These are phyloP conservation scores for Hericium coralloides DNA, from an alignment of 768 basidiomycete genomes.

Conservation along the genomic window DNA sequence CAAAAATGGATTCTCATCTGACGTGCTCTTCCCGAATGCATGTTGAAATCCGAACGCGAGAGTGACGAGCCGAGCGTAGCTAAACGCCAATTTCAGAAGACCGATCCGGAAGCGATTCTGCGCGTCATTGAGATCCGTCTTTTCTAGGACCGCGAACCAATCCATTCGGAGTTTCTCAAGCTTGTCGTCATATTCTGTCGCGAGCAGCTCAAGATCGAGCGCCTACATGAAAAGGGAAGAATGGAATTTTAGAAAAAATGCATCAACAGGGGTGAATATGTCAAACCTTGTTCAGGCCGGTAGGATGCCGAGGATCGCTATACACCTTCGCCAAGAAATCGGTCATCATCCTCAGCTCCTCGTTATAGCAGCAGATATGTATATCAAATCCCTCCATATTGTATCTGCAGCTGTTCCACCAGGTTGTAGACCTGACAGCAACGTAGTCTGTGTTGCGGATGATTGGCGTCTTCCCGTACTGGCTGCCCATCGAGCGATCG, in stretches of 20 bases:
- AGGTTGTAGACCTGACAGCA: constrained; percentile 42
- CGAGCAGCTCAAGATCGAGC: constrained; percentile 54
- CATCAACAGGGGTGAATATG: not conserved
- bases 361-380: constrained; percentile 70
- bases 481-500: constrained; percentile 83
- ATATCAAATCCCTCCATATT: constrained; percentile 74
- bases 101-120: constrained; percentile 54
- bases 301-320: constrained; percentile 65
- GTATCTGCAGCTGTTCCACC: constrained; percentile 11
- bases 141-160: constrained; percentile 47
- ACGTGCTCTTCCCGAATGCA: constrained; percentile 50
- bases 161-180: constrained; percentile 43
- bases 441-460: constrained; percentile 71
- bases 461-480: constrained; percentile 85
- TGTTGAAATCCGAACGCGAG: constrained; percentile 75
- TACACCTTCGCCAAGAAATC: constrained; percentile 51
- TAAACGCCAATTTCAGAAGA: constrained; percentile 51
- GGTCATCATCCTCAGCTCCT: constrained; percentile 58
- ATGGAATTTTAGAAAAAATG: not conserved
- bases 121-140: constrained; percentile 45
- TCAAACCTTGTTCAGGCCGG: constrained; percentile 64
- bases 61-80: constrained; percentile 60
- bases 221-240: constrained; percentile 29
- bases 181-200: constrained; percentile 60
- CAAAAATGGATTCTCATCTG: constrained; percentile 59